phyloP scores from a whole-genome alignment of 2,329 filamentous ascomycete species.

The Pseudogymnoascus sp. region DNA sequence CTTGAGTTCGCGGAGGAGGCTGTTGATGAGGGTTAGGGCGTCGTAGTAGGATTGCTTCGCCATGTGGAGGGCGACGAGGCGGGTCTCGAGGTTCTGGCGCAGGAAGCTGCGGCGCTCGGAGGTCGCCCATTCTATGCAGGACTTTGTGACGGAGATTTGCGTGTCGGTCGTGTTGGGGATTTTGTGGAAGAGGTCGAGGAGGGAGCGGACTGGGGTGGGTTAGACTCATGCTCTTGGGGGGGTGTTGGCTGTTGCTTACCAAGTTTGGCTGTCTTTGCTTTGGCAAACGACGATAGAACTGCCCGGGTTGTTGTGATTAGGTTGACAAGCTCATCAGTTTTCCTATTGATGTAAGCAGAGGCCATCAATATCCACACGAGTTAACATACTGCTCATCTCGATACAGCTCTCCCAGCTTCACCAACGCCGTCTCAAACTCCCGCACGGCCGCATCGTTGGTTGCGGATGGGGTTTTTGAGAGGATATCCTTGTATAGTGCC shows the following conservation, averaged over 20 bases:
- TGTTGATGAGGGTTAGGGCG: slow-evolving; percentile 91
- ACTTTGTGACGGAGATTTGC: slow-evolving; percentile 92
- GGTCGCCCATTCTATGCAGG: slow-evolving; percentile 98
- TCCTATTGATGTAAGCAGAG: slow-evolving; percentile 42
- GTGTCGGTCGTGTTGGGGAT: slow-evolving; percentile 93
- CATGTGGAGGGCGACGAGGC: slow-evolving; percentile 91
- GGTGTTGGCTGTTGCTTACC: slow-evolving; percentile 48
- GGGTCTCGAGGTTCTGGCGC: slow-evolving; percentile 94
- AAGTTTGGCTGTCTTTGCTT: slow-evolving; percentile 97
- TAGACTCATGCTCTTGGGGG: slow-evolving; percentile 6
- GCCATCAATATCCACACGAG: neutral
- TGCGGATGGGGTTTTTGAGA: slow-evolving; percentile 73
- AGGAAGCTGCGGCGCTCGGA: slow-evolving; percentile 92
- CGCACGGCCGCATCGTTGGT: slow-evolving; percentile 77
- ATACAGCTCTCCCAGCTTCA: slow-evolving; percentile 87
- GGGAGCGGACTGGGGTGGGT: slow-evolving; percentile 66
- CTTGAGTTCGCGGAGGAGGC: slow-evolving; percentile 91
- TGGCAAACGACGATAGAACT: slow-evolving; percentile 90
- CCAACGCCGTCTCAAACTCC: slow-evolving; percentile 84
- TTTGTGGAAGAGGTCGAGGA: slow-evolving; percentile 87
- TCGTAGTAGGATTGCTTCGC: slow-evolving; percentile 97
- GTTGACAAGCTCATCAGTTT: slow-evolving; percentile 75
- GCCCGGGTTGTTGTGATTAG: slow-evolving; percentile 85
- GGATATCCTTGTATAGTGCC: slow-evolving; percentile 79
- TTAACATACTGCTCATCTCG: slow-evolving; percentile 68